Percentiles rank a stretch among this genome's conserved stretches.
Conservation (phyloP, 257 asterid genomes). For the Ligustrum vulgare region DNA sequence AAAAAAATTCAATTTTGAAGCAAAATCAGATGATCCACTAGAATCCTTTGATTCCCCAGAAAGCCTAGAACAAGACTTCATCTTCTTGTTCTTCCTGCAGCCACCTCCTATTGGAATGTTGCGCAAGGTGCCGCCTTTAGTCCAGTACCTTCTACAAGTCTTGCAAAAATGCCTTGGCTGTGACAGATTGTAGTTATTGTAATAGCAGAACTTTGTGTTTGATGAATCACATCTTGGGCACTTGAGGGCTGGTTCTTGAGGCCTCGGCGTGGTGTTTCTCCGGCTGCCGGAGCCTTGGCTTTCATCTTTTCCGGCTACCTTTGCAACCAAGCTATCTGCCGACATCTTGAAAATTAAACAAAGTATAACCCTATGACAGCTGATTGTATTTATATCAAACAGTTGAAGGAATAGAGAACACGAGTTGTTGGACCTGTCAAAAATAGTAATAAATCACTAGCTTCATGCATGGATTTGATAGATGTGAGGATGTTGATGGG, state of each 20-base stretch:
- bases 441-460: slow-evolving; percentile 32
- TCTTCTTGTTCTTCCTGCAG: slow-evolving; percentile 60
- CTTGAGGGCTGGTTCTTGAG: slow-evolving; percentile 45
- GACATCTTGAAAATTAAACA: background rate
- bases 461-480: slow-evolving; percentile 61
- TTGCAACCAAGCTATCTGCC: slow-evolving; percentile 15
- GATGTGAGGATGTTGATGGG: slow-evolving; percentile 45
- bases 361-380: no score
- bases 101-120: slow-evolving; percentile 79
- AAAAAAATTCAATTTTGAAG: slow-evolving; percentile 42
- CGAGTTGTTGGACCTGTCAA: background rate
- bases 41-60: slow-evolving; percentile 39
- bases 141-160: slow-evolving; percentile 75
- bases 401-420: slow-evolving; percentile 23
- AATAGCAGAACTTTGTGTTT: slow-evolving; percentile 75
- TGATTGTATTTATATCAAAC: background rate
- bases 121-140: slow-evolving; percentile 69
- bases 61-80: slow-evolving; percentile 40
- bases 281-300: slow-evolving; percentile 25
- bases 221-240: slow-evolving; percentile 79
- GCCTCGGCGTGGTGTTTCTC: slow-evolving; percentile 10
- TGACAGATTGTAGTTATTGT: slow-evolving; percentile 67
- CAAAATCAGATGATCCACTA: slow-evolving; percentile 37
- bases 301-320: slow-evolving; percentile 36
- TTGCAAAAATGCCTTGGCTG: slow-evolving; percentile 83